A percentile compares a stretch with the other conserved stretches of the same genome.
Conservation (phyloP, 2,329 filamentous ascomycete genomes). For the Sarocladium oryzae region DNA sequence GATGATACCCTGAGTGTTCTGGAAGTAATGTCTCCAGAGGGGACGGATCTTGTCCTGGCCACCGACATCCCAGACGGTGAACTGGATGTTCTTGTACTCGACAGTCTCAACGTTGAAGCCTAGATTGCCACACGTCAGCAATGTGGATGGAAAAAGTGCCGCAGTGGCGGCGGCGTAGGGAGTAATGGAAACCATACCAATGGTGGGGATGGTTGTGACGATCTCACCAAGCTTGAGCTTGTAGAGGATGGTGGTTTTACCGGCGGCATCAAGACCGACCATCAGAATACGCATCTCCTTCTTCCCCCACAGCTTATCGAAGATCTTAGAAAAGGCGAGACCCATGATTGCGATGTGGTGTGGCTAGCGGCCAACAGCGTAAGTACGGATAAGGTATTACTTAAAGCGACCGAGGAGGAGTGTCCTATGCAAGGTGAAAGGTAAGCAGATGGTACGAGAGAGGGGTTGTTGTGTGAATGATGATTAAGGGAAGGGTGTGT, state of each 20-base stretch:
- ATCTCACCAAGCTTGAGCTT: conserved; percentile 99
- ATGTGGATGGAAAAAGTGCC: neutral
- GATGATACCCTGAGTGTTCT: conserved; percentile 99
- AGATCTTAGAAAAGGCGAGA: conserved; percentile 94
- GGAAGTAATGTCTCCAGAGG: conserved; percentile 99
- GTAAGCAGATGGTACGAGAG: neutral
- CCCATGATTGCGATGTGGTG: conserved; percentile 72
- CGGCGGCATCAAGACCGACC: conserved; percentile 98
- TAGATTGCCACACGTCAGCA: conserved; percentile 25
- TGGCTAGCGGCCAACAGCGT: conserved; percentile 21
- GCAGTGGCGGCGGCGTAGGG: conserved; percentile 3
- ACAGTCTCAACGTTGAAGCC: conserved; percentile 99
- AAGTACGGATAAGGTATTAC: conserved; percentile 1
- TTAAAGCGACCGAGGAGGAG: conserved; percentile 14
- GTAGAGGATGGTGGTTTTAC: conserved; percentile 99
- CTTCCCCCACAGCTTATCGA: conserved; percentile 95
- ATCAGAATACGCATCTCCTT: conserved; percentile 99
- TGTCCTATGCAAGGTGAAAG: neutral
- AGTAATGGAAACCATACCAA: conserved; percentile 55
- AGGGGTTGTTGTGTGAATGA: conserved; percentile 1
- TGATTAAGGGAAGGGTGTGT: neutral
- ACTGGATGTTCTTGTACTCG: conserved; percentile 99
- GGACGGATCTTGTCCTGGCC: conserved; percentile 99
- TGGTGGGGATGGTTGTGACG: conserved; percentile 98
- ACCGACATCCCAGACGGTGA: conserved; percentile 99